Evolutionary conservation across 2,329 filamentous ascomycete genomes (phyloP), one percentile per base, ranked within the genome.

Genomic region (Xylariaceae sp.): DNA sequence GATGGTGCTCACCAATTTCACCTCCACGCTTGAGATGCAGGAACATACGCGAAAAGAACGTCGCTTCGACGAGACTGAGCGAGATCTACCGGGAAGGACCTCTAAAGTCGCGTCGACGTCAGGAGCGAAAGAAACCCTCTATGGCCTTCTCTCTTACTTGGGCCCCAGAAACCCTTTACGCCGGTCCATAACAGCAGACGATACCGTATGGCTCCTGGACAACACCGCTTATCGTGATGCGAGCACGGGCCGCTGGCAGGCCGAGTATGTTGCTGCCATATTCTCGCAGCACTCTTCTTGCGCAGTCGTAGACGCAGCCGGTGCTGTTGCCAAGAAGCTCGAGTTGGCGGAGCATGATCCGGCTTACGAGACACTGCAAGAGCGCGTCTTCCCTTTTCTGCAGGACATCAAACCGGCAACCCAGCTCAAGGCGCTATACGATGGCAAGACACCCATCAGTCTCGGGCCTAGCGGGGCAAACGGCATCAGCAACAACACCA

Each of bases 161-260:
- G 70, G 71, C 15, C 59, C 61, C 34, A 59, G 59, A 40, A 83
- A 80, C 53, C 81, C 82, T 1, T 65, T 81, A 9, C 70, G 74
- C 1, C 73, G 73, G 31, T 66, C 70, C 23, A 74, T 87, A 32
- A 73, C 78, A 38, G 68, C 71, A 12, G 65, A 76, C 27, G 84
- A 95, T 59, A 78, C 76, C 11, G 80, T 96, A 28, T 96, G 90
- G 90, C 68, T 96, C 6, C 70, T 96, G 33, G 88, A 97, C 66
- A 95, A 92, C 55, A 90, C 85, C 3, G 89, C 88, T 4, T 90
- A 83, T 59, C 76, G 78, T 44, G 63, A 67, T 31, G 55, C 64
- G 13, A 53, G 60, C 41, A 61, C 63, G 2, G 65, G 64, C 37
- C 60, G 57, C 36, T 96, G 88, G 88, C 73, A 85, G 54, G 84